A percentile compares a stretch with the other conserved stretches of the same genome.
phyloP scores from a whole-genome alignment of 1,139 yeast genomes.

The Kodamaea ohmeri region DNA sequence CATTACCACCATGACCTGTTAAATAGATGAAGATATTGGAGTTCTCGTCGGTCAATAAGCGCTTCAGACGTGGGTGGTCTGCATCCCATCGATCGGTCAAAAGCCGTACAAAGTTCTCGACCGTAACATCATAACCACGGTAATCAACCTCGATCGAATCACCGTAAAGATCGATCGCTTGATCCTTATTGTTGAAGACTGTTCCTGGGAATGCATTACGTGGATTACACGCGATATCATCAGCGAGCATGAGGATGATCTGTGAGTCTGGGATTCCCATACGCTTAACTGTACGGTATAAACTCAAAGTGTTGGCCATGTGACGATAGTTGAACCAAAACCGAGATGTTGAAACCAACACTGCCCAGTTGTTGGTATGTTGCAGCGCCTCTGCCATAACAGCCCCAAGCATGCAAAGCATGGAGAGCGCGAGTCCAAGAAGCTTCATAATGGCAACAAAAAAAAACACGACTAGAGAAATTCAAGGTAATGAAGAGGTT shows the following conservation, averaged over 20 bases:
- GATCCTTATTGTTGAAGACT: conserved; percentile 90
- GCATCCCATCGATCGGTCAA: conserved; percentile 94
- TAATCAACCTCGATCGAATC: conserved; percentile 95
- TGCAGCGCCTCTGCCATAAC: neutral
- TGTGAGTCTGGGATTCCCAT: conserved; percentile 97
- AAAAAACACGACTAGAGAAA: too few species aligned
- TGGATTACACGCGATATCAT: conserved; percentile 96
- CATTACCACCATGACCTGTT: conserved; percentile 99
- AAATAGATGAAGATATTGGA: conserved; percentile 90
- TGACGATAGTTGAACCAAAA: conserved; percentile 98
- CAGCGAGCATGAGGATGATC: conserved; percentile 91
- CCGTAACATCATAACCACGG: conserved; percentile 97
- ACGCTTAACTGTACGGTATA: conserved; percentile 93
- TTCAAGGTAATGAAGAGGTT: too few species aligned
- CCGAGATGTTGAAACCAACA: conserved; percentile 88
- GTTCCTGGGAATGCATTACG: conserved; percentile 95
- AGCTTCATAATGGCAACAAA: neutral
- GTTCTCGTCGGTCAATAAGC: conserved; percentile 87
- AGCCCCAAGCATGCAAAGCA: neutral
- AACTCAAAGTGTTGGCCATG: conserved; percentile 92
- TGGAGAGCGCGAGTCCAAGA: neutral
- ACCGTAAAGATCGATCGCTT: conserved; percentile 92
- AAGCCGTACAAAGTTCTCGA: conserved; percentile 86
- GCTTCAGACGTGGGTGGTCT: conserved; percentile 87
- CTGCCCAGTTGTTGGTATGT: conserved; percentile 92